Evolutionary conservation across 768 basidiomycete species (phyloP), one percentile per base, ranked within the genome.

Genomic region (Suillus discolor): DNA sequence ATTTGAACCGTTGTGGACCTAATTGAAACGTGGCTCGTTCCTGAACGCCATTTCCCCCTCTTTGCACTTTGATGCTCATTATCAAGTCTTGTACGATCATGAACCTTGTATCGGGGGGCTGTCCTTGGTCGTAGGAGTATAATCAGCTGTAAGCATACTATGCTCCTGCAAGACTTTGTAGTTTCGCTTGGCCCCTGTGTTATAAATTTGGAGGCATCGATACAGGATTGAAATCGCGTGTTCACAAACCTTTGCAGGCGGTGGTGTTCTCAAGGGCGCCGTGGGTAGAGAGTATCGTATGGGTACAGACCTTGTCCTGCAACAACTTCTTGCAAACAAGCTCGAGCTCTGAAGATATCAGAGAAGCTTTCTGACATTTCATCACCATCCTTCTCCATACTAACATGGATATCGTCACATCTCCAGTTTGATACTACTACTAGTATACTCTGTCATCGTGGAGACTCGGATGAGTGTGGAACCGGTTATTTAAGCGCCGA

Each of bases 401-500:
- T 11, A 31, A 34, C 53, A 28, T 53, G 16, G 12, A 15, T 23
- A 25, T 16, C 23, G 11, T 54, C n/a, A n/a, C n/a, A n/a, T n/a
- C n/a, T n/a, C n/a, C n/a, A 12, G 11, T 31, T 18, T 31, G 25
- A 31, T 53, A 15, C 4, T 44, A 44, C 13, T 25, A 25, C 3
- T 25, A 25, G 15, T 18, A 5, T 31, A 31, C 28, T 31, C 28
- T 23, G 12, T 25, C 6, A 28, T 9, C 15, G 15, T 28, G 13
- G 31, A 31, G 6, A 31, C 31, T n/a, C 9, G 15, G 38, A 39
- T 59, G 9, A 16, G 23, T 12, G 39, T 39, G 38, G 38, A 39
- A 59, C 16, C 25, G 57, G 38, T 59, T 59, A 41, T 42, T 42
- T n/a, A 42, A 60, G 41, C 41, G 25, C 59, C 59, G 59, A 60